Conservation (phyloP, 2,329 filamentous ascomycete genomes). For the Cordyceps cateniannulata region DNA sequence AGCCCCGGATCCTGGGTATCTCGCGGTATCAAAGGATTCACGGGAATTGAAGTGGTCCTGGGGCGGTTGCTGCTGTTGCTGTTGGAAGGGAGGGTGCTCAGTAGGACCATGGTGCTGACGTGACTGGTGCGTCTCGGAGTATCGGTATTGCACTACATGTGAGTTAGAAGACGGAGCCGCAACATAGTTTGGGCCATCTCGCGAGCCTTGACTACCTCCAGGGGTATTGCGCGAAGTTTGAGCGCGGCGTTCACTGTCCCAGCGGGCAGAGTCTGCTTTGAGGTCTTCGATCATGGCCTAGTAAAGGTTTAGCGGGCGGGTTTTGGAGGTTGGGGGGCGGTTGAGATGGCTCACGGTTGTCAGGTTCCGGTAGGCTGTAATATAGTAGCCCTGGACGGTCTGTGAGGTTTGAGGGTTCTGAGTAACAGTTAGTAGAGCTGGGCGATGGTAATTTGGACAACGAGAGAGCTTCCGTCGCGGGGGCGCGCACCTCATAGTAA, state of each 20-base stretch:
- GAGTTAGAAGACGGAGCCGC: slow-evolving; percentile 52
- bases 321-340: neutral
- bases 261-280: slow-evolving; percentile 55
- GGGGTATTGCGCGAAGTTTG: slow-evolving; percentile 46
- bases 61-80: slow-evolving; percentile 22
- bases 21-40: slow-evolving; percentile 37
- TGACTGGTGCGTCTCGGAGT: slow-evolving; percentile 44
- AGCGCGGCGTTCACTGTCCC: slow-evolving; percentile 54
- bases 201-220: slow-evolving; percentile 53
- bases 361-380: slow-evolving; percentile 72
- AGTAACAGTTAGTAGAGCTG: neutral
- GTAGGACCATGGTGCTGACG: slow-evolving; percentile 44
- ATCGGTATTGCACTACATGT: slow-evolving; percentile 50
- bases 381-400: slow-evolving; percentile 65
- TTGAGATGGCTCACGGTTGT: slow-evolving; percentile 56
- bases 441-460: neutral
- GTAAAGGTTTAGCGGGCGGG: slow-evolving; percentile 13
- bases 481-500: slow-evolving; percentile 59
- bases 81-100: slow-evolving; percentile 25
- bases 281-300: slow-evolving; percentile 59
- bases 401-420: slow-evolving; percentile 52
- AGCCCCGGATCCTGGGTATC: slow-evolving; percentile 45
- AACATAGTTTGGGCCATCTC: slow-evolving; percentile 40
- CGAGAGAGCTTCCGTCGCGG: neutral
- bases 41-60: slow-evolving; percentile 29